phyloP scores from a whole-genome alignment of 805 yeast genomes.

The Hanseniaspora occidentalis region DNA sequence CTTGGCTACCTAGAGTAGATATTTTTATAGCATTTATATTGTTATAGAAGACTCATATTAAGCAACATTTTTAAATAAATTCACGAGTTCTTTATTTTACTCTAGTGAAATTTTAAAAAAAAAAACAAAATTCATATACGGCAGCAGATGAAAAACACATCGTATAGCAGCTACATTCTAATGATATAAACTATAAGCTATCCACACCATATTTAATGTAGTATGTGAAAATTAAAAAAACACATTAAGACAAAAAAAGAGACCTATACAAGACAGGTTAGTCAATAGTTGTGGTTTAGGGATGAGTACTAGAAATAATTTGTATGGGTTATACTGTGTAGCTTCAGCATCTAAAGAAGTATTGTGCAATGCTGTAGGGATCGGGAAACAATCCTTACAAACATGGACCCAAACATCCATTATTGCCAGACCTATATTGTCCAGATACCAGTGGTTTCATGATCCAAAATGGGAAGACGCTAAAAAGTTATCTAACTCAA shows the following conservation, averaged over 20 bases:
- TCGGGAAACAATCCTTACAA: constrained; percentile 14
- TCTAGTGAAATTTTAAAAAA: too few species aligned
- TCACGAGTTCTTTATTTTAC: too few species aligned
- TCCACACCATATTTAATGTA: background rate
- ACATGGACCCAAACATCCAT: constrained; percentile 19
- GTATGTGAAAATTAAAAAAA: background rate
- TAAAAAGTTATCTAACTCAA: constrained; percentile 12
- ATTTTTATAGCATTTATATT: too few species aligned
- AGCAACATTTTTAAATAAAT: too few species aligned
- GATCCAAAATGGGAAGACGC: constrained; percentile 25
- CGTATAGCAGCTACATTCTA: too few species aligned
- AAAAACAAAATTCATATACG: too few species aligned
- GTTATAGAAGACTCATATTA: too few species aligned
- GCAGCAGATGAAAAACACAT: too few species aligned
- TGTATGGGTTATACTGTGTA: constrained; percentile 17
- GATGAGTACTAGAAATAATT: constrained; percentile 15
- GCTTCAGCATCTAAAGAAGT: constrained; percentile 13
- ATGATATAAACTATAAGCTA: too few species aligned
- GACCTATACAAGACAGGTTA: background rate
- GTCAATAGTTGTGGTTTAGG: too few species aligned
- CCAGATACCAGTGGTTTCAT: constrained; percentile 16
- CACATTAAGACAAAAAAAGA: background rate
- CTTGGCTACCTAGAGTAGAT: too few species aligned
- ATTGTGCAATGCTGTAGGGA: constrained; percentile 11
- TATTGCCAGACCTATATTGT: constrained; percentile 15